These are phyloP conservation scores for Suillus occidentalis DNA, from an alignment of 768 basidiomycete genomes.

Conservation along the genomic window DNA sequence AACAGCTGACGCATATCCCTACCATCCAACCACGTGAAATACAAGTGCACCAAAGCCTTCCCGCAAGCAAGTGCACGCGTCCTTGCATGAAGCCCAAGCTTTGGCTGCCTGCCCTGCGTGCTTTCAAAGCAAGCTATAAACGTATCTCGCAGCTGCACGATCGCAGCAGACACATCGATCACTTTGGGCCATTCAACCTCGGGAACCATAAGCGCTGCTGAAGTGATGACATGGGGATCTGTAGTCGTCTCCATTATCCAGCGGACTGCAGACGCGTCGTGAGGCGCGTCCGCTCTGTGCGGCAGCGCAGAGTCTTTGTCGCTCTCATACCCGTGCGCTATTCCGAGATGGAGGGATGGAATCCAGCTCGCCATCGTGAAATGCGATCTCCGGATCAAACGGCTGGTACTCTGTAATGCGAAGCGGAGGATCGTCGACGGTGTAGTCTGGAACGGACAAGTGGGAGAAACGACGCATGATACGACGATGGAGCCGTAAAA, in stretches of 20 bases:
- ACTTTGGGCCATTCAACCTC: conserved; percentile 5
- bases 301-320: not conserved
- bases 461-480: conserved; percentile 6
- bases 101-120: not conserved
- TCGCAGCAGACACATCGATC: not conserved
- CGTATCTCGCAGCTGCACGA: conserved; percentile 6
- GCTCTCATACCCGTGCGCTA: not conserved
- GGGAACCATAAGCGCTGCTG: conserved; percentile 6
- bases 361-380: not conserved
- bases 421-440: not conserved
- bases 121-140: conserved; percentile 6
- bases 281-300: not conserved
- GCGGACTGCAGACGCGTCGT: conserved; percentile 4
- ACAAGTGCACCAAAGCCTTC: conserved; percentile 5
- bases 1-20: conserved; percentile 1
- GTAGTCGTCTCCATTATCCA: conserved; percentile 5
- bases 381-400: not conserved
- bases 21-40: not conserved
- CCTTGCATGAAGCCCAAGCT: not conserved
- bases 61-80: conserved; percentile 2
- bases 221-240: conserved; percentile 2
- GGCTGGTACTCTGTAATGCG: not conserved
- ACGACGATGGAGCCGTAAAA: not conserved
- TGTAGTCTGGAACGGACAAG: conserved; percentile 9
- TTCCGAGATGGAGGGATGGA: not conserved